Evolutionary conservation across 2,329 filamentous ascomycete species (phyloP).

Genomic region (Dothiorella sarmentorum): DNA sequence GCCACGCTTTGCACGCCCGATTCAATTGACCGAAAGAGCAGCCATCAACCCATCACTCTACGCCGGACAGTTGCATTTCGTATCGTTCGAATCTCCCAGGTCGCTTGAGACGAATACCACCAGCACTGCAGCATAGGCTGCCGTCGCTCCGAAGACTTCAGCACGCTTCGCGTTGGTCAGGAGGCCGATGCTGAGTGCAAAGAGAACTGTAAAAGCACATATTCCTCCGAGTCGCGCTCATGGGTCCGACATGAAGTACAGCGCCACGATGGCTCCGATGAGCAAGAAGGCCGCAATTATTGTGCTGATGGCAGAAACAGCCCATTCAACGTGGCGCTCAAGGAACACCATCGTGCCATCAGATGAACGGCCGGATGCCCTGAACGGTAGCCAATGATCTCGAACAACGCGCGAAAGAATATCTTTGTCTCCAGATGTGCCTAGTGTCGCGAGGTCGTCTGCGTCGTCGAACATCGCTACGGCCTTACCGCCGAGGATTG

Average conservation of each 20-base stretch:
- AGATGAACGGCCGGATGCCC: no score
- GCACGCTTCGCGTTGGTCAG: constrained; percentile 24
- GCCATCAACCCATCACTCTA: not conserved
- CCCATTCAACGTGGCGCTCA: not conserved
- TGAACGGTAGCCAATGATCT: not conserved
- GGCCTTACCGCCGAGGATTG: not conserved
- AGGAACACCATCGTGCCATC: not conserved
- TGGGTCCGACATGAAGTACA: not conserved
- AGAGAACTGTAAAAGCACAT: constrained; percentile 21
- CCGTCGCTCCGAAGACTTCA: constrained; percentile 28
- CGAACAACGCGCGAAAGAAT: not conserved
- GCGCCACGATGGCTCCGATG: not conserved
- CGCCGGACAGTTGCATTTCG: not conserved
- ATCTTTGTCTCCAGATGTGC: not conserved
- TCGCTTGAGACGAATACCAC: constrained; percentile 24
- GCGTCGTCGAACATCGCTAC: not conserved
- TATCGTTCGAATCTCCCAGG: not conserved
- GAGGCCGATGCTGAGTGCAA: constrained; percentile 24
- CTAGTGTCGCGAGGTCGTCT: not conserved
- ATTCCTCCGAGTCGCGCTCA: not conserved
- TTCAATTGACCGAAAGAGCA: no score
- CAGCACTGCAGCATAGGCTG: constrained; percentile 26
- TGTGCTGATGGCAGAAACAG: not conserved
- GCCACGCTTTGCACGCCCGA: no score
- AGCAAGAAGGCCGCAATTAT: not conserved